phyloP scores from a whole-genome alignment of 1,284 basidiomycete genomes.

The Puccinia novopanici region DNA sequence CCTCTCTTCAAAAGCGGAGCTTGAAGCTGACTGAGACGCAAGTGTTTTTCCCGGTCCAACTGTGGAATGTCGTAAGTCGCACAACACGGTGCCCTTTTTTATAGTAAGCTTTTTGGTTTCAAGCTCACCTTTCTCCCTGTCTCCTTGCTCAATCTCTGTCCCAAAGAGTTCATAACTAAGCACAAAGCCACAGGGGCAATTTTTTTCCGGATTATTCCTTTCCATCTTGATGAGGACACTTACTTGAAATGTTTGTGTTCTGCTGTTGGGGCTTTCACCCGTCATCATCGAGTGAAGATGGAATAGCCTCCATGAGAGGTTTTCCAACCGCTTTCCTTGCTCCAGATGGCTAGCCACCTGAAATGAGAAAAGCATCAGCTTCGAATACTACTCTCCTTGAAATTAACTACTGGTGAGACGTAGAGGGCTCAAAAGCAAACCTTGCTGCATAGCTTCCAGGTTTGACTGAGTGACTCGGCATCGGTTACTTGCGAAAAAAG shows the following conservation, averaged over 20 bases:
- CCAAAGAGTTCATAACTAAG: slow-evolving; percentile 21
- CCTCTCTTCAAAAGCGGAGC: slow-evolving; percentile 24
- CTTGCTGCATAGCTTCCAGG: slow-evolving; percentile 49
- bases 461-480: slow-evolving; percentile 41
- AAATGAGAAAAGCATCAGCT: neutral
- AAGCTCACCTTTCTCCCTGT: slow-evolving; percentile 38
- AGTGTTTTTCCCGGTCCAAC: slow-evolving; percentile 46
- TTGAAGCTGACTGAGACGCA: slow-evolving; percentile 40
- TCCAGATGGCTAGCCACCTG: slow-evolving; percentile 47
- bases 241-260: slow-evolving; percentile 24
- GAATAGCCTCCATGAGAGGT: slow-evolving; percentile 47
- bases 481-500: slow-evolving; percentile 47
- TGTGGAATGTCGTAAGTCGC: neutral
- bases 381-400: neutral
- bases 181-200: neutral
- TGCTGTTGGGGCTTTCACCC: slow-evolving; percentile 15
- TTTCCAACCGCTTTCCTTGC: slow-evolving; percentile 46
- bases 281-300: slow-evolving; percentile 37
- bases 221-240: slow-evolving; percentile 2
- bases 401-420: neutral
- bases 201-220: slow-evolving; percentile 4
- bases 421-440: neutral
- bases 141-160: slow-evolving; percentile 45
- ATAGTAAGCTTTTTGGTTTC: neutral
- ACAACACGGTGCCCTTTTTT: neutral